Evolutionary conservation across 768 basidiomycete species (phyloP).

Genomic region (Gelatoporia subvermispora): DNA sequence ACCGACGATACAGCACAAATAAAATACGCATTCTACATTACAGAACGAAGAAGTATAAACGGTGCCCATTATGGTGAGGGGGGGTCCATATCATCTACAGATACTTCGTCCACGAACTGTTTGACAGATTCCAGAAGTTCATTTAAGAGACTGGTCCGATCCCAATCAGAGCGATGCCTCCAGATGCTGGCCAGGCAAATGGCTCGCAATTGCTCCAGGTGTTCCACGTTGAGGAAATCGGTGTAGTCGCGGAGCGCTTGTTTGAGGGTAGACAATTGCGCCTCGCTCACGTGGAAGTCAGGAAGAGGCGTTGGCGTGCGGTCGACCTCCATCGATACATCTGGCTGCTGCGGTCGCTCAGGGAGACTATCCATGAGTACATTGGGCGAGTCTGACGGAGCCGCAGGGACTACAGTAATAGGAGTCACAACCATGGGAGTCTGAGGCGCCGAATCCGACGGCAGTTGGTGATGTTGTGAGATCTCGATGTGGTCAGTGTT

Average conservation of each 20-base stretch:
- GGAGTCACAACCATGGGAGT: too few relatives aligned
- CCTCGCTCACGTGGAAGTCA: slow-evolving; percentile 64
- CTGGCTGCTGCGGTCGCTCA: slow-evolving; percentile 16
- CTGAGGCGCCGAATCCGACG: too few relatives aligned
- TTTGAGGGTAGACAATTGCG: slow-evolving; percentile 44
- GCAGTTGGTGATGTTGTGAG: slow-evolving; percentile 2
- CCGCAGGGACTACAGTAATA: not conserved
- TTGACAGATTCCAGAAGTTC: slow-evolving; percentile 54
- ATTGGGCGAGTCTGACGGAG: not conserved
- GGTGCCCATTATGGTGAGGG: slow-evolving; percentile 4
- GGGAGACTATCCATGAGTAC: slow-evolving; percentile 4
- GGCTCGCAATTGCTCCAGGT: slow-evolving; percentile 92
- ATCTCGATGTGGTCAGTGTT: slow-evolving; percentile 8
- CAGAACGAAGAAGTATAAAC: too few relatives aligned
- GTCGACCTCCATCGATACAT: slow-evolving; percentile 44
- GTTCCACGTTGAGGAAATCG: slow-evolving; percentile 65
- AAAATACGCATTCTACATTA: not conserved
- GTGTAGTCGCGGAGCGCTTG: slow-evolving; percentile 51
- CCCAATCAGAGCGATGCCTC: slow-evolving; percentile 79
- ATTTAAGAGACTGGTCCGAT: slow-evolving; percentile 59
- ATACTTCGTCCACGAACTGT: slow-evolving; percentile 66
- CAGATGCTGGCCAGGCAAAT: slow-evolving; percentile 77
- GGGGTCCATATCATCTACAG: slow-evolving; percentile 20
- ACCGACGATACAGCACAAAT: not conserved
- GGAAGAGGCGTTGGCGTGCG: slow-evolving; percentile 69